Percentiles rank a stretch among this genome's conserved stretches.
phyloP scores from a whole-genome alignment of 257 asterid genomes.

The Euphrasia confusa region DNA sequence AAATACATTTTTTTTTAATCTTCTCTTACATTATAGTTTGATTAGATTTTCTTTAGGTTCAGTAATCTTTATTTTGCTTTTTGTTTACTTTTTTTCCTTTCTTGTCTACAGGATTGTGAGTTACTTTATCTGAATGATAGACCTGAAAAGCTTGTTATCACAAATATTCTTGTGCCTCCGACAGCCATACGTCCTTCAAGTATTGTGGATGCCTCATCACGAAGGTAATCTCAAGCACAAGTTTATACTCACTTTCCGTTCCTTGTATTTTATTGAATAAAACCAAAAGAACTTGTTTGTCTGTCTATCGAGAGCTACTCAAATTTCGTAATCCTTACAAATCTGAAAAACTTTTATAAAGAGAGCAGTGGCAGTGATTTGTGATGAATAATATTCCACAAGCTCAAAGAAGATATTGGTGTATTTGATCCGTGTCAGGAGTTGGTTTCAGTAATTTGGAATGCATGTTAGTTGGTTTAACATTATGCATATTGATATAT shows the following conservation, averaged over 20 bases:
- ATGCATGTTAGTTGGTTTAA: slow-evolving; percentile 6
- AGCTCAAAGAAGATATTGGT: background rate
- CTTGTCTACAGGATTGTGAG: slow-evolving; percentile 69
- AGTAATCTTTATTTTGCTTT: slow-evolving; percentile 5
- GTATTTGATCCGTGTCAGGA: slow-evolving; percentile 7
- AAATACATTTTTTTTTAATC: background rate
- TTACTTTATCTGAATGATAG: slow-evolving; percentile 74
- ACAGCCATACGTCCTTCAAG: slow-evolving; percentile 89
- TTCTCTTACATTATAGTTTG: background rate
- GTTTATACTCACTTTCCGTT: slow-evolving; percentile 10
- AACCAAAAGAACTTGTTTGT: slow-evolving; percentile 3
- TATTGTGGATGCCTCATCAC: slow-evolving; percentile 77
- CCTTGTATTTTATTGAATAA: background rate
- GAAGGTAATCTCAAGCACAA: slow-evolving; percentile 43
- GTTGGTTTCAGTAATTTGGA: slow-evolving; percentile 7
- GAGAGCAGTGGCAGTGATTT: background rate
- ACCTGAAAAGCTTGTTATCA: slow-evolving; percentile 80
- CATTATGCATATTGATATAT: background rate
- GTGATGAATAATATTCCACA: background rate
- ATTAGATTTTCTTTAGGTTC: slow-evolving; percentile 14
- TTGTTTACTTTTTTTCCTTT: slow-evolving; percentile 15
- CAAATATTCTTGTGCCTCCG: slow-evolving; percentile 87
- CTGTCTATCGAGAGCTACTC: slow-evolving; percentile 5
- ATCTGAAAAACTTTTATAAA: slow-evolving; percentile 2
- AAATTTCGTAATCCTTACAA: background rate